Base-by-base conservation (phyloP, 2,329 filamentous ascomycete genomes). In the Pseudogymnoascus sp. region DNA sequence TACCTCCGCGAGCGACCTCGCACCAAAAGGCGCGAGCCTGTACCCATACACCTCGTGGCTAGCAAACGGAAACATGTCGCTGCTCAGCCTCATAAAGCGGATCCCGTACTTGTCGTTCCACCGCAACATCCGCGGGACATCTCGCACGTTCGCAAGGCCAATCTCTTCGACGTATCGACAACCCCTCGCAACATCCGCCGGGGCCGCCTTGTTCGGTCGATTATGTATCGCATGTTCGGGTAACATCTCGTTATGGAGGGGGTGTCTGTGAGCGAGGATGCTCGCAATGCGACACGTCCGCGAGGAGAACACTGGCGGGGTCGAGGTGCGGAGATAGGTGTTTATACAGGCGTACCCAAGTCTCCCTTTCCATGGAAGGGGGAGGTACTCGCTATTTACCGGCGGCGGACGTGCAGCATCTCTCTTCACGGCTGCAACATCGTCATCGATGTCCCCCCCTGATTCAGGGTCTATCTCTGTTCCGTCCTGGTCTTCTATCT, bases 1-100 rank as follows among this genome's bases (percentile, higher is more conserved):
- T 6, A 85, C 90, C 67, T 93, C 88, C 2, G 84, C 88, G 8
- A 97, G 79, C 0, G 83, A 86, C 12, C 92, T 87, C 0, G 89
- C 85, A 0, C 93, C 93, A 72, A 97, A 97, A 0, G 90, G 88
- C 0, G 86, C 87, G 11, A 97, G 80, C 68, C 85, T 88, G 74
- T 97, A 97, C 0, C 93, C 93, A 67, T 96, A 88, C 65, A 91
- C 88, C 23, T 84, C 82, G 70, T 97, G 93, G 67, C 90, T 96
- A 1, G 93, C 93, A 73, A 97, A 97, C 0, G 93, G 93, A 67
- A 97, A 97, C 90, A 97, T 97, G 69, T 97, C 93, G 62, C 91
- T 96, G 68, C 91, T 96, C 18, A 97, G 79, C 1, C 93, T 85
- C 84, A 97, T 85, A 73, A 97, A 97, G 68, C 87, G 93, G 75